Evolutionary conservation across 257 asterid genomes (phyloP), one percentile per base, ranked within the genome.

Genomic region (Catharanthus roseus): DNA sequence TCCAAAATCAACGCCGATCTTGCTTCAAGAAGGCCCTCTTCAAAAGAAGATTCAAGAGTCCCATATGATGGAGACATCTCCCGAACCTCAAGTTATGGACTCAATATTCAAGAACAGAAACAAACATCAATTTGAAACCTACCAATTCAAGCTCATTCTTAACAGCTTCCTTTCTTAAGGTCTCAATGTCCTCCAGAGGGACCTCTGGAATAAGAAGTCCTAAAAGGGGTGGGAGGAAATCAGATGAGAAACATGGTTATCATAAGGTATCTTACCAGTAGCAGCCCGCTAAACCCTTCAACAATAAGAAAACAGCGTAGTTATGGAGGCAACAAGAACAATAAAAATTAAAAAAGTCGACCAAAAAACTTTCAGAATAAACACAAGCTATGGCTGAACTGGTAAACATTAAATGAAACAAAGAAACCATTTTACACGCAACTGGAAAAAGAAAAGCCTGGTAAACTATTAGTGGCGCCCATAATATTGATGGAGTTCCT

Each of bases 201-300:
- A 89, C 90, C 60, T 92, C 97, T 9, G 96, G 97, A 74, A 92
- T 96, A 65, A 92, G 88, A 64, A 92, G 92, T 69, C 97, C 97
- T 89, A 38, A 38, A 38, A 8, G 87, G 12, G 39, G 28, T 13
- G 15, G 10, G 21, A 36, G 9, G 21, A 36, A 47, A 26, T 56
- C 18, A 68, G 13, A 33, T 11, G 3, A 38, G 42, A 38, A 33
- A 19, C 5, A 23, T 6, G 54, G 38, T 23, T n/a, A 23, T 38
- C 38, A 18, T 11, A 29, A 50, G 44, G 19, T 68, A 21, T 36
- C 0, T 31, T 53, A 39, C 38, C 66, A 67, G 7, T 24, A 49
- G 21, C 72, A 41, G 31, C 31, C 65, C 18, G 8, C 41, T 0
- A 58, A 28, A 6, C 41, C n/a, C 10, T 2, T 11, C 39, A 10